Conservation (phyloP, 768 basidiomycete genomes). For the Lentinus brumalis region DNA sequence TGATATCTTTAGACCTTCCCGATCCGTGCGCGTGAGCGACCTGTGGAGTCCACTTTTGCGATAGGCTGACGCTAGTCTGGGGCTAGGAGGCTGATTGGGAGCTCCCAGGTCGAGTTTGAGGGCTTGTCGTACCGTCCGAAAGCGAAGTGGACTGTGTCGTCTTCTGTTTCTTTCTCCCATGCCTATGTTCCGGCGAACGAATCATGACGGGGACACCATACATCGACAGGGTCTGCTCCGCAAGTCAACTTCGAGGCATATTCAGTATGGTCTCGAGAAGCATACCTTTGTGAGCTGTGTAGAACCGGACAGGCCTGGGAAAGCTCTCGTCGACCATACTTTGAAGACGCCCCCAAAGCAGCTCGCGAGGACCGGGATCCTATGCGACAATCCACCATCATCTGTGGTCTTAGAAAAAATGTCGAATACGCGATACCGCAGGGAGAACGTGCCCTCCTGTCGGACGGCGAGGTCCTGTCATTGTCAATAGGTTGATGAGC, state of each 20-base stretch:
- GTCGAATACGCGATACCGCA: constrained; percentile 69
- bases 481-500: neutral
- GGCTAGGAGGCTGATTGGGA: too few relatives aligned
- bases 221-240: constrained; percentile 47
- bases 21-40: too few relatives aligned
- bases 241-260: too few relatives aligned
- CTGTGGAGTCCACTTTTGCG: too few relatives aligned
- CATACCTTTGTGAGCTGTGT: constrained; percentile 67
- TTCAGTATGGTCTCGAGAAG: neutral
- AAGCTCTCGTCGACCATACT: constrained; percentile 72
- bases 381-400: constrained; percentile 12
- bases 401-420: constrained; percentile 33
- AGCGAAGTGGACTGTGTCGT: neutral
- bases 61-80: too few relatives aligned
- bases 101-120: neutral
- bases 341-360: constrained; percentile 63
- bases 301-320: constrained; percentile 65
- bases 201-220: constrained; percentile 49
- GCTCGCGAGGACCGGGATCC: constrained; percentile 56
- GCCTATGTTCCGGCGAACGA: constrained; percentile 22
- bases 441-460: constrained; percentile 62
- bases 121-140: neutral
- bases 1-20: too few relatives aligned
- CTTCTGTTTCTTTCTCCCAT: constrained; percentile 49
- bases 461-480: constrained; percentile 67